phyloP scores from a whole-genome alignment of 345 rosid genomes.

The Hibiscus trionum region DNA sequence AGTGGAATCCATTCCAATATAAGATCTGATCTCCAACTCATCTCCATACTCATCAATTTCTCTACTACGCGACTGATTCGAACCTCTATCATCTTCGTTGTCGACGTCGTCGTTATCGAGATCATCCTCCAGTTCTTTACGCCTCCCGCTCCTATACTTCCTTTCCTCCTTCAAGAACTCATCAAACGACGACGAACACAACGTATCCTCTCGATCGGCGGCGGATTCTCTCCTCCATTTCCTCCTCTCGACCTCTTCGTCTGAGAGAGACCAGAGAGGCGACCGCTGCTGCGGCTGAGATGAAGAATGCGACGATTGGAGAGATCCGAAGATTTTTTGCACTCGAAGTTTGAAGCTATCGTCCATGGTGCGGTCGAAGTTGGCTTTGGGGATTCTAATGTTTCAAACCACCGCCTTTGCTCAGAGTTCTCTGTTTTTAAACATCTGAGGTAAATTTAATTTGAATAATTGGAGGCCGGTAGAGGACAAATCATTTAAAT shows the following conservation, averaged over 20 bases:
- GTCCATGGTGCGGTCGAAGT: constrained; percentile 26
- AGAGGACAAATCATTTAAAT: too few relatives aligned
- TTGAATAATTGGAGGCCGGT: too few relatives aligned
- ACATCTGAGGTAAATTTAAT: too few relatives aligned
- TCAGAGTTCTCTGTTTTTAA: too few relatives aligned
- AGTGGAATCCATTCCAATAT: constrained; percentile 68
- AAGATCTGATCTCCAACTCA: constrained; percentile 71
- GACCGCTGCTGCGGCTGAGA: constrained; percentile 19
- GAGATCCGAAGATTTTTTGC: constrained; percentile 49
- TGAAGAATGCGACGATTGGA: constrained; percentile 31
- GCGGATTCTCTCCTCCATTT: constrained; percentile 22
- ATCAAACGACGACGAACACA: constrained; percentile 45
- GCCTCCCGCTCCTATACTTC: constrained; percentile 13
- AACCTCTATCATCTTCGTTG: constrained; percentile 13
- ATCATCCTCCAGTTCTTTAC: constrained; percentile 32
- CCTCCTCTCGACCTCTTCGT: constrained; percentile 31
- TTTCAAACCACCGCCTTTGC: not conserved
- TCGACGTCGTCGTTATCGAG: constrained; percentile 29
- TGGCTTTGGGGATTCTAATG: not conserved
- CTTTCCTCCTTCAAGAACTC: constrained; percentile 21
- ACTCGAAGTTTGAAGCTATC: constrained; percentile 50
- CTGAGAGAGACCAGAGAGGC: constrained; percentile 44
- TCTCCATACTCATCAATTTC: constrained; percentile 28
- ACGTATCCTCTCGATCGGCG: constrained; percentile 39
- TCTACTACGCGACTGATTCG: constrained; percentile 4